A percentile compares a stretch with the other conserved stretches of the same genome.
These are phyloP conservation scores for Boletus barrowsii DNA, from an alignment of 768 basidiomycete species.

Conservation along the genomic window DNA sequence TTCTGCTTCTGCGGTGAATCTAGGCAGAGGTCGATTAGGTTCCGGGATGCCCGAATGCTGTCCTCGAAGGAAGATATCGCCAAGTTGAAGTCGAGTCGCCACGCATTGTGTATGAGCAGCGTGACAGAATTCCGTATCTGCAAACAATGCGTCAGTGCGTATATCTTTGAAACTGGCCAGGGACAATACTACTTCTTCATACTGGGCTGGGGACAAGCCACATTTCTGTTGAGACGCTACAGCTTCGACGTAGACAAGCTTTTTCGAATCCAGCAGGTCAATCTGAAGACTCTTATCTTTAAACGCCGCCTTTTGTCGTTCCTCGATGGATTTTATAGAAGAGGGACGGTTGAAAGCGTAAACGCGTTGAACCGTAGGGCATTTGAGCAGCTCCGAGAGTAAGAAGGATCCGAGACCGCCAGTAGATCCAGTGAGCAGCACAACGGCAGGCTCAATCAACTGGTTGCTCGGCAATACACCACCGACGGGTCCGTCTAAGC, in stretches of 20 bases:
- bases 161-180: not conserved
- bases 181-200: conserved; percentile 26
- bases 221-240: conserved; percentile 30
- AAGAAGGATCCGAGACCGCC: conserved; percentile 42
- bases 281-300: conserved; percentile 34
- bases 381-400: conserved; percentile 29
- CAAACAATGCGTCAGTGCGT: not conserved
- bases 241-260: conserved; percentile 39
- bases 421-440: conserved; percentile 40
- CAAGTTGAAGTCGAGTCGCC: conserved; percentile 42
- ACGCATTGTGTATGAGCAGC: conserved; percentile 37
- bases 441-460: not conserved
- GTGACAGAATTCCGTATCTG: conserved; percentile 26
- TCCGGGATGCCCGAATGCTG: conserved; percentile 30
- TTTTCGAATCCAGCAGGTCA: conserved; percentile 26
- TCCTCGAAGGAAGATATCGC: conserved; percentile 37
- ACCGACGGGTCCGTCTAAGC: not conserved
- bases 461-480: not conserved
- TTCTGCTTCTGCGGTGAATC: not conserved
- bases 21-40: conserved; percentile 31
- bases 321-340: conserved; percentile 3
- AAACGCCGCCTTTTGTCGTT: conserved; percentile 35
- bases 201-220: conserved; percentile 28
- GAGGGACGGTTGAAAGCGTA: conserved; percentile 35
- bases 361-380: conserved; percentile 24